These are phyloP conservation scores for Balamuthia mandrillaris DNA, from an alignment of 208 protist genomes.

Conservation along the genomic window DNA sequence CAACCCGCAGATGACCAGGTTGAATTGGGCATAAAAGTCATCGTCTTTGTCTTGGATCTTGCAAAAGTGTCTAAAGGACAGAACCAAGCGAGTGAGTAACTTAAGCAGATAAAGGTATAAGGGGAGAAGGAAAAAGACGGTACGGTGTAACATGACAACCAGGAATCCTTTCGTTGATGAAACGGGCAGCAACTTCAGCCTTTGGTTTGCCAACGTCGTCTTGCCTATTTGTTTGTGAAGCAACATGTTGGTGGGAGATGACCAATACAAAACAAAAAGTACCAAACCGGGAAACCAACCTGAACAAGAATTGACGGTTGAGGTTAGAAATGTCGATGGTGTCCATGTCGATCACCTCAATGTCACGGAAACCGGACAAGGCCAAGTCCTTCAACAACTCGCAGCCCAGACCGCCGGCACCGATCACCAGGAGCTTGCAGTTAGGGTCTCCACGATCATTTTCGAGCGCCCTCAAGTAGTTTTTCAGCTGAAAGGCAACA, in stretches of 20 bases:
- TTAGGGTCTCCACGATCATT: neutral
- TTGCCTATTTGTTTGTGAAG: conserved; percentile 31
- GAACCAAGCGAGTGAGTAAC: neutral
- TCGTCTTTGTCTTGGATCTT: conserved; percentile 86
- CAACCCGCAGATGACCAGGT: conserved; percentile 88
- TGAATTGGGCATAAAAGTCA: conserved; percentile 88
- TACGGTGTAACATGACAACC: conserved; percentile 82
- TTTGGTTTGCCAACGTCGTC: conserved; percentile 82
- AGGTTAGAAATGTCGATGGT: conserved; percentile 90
- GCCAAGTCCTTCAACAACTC: conserved; percentile 89
- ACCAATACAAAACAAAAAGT: too few relatives aligned
- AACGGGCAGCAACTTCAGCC: conserved; percentile 78
- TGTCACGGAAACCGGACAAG: conserved; percentile 76
- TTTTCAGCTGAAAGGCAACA: neutral
- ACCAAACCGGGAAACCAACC: neutral
- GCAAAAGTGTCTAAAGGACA: conserved; percentile 73
- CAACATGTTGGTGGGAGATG: neutral
- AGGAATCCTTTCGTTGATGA: conserved; percentile 79
- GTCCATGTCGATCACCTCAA: conserved; percentile 92
- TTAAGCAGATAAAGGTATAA: neutral
- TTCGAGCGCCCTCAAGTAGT: neutral
- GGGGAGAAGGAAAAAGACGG: neutral
- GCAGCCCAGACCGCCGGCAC: conserved; percentile 88
- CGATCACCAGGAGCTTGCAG: conserved; percentile 79
- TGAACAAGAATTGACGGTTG: conserved; percentile 58